Evolutionary conservation across 1,139 yeast species (phyloP).

Genomic region (Candida gigantensis): DNA sequence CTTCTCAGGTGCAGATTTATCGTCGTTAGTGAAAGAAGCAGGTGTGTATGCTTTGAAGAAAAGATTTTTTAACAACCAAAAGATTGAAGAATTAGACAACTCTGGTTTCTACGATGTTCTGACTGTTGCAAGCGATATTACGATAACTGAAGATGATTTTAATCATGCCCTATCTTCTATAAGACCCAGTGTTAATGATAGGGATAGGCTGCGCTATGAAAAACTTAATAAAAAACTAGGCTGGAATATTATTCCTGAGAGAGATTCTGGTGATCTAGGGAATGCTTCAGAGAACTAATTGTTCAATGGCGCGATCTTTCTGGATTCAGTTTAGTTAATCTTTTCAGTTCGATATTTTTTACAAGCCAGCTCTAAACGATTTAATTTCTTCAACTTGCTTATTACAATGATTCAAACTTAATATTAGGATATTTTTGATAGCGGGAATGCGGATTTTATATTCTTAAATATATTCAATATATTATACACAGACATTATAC

Average conservation of each 20-base stretch:
- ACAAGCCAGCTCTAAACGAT: no score
- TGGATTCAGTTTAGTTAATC: no score
- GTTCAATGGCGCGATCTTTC: no score
- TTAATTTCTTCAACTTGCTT: no score
- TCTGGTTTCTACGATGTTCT: slow-evolving; percentile 40
- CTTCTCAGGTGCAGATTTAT: slow-evolving; percentile 94
- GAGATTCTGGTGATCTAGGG: slow-evolving; percentile 6
- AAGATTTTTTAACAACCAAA: slow-evolving; percentile 56
- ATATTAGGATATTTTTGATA: no score
- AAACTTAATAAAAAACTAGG: slow-evolving; percentile 60
- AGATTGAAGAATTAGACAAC: slow-evolving; percentile 50
- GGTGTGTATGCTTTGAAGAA: slow-evolving; percentile 83
- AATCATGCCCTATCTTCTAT: slow-evolving; percentile 68
- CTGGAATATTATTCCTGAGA: slow-evolving; percentile 39
- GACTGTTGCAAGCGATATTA: slow-evolving; percentile 36
- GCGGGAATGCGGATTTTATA: no score
- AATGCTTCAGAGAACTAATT: not conserved
- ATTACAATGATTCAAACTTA: no score
- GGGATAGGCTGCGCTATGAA: slow-evolving; percentile 79
- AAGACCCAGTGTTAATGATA: slow-evolving; percentile 88
- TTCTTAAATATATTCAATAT: slow-evolving; percentile 1
- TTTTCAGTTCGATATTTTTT: no score
- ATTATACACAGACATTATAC: not conserved
- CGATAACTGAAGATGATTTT: slow-evolving; percentile 69
- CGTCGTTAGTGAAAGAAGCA: slow-evolving; percentile 89